Evolutionary conservation across 176 grass and related monocot species (phyloP).

Genomic region (Carex littledalei): DNA sequence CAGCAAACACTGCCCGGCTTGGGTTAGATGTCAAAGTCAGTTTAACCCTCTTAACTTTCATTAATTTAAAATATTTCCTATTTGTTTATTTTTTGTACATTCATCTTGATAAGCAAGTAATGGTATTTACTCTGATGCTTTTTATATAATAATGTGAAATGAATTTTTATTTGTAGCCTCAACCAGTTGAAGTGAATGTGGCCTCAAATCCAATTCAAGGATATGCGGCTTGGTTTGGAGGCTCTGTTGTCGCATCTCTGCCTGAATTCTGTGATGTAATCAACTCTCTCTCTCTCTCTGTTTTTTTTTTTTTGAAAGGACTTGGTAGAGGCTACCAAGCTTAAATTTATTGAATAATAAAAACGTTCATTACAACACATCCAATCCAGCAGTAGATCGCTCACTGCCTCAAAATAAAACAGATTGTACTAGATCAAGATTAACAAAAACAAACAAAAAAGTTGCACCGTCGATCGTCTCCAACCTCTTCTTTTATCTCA

Average conservation of each 20-base stretch:
- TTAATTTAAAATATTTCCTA: not conserved
- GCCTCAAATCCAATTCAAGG: slow-evolving; percentile 83
- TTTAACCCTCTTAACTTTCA: slow-evolving; percentile 4
- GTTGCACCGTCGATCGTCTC: too few relatives aligned
- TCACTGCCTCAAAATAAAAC: too few relatives aligned
- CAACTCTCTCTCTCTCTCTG: not conserved
- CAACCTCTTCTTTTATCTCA: too few relatives aligned
- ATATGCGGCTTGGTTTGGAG: slow-evolving; percentile 95
- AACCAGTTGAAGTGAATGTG: slow-evolving; percentile 97
- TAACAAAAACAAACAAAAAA: too few relatives aligned
- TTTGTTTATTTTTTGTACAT: not conserved
- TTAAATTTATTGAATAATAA: too few relatives aligned
- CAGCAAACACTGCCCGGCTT: slow-evolving; percentile 58
- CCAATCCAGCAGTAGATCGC: too few relatives aligned
- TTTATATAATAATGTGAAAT: slow-evolving; percentile 13
- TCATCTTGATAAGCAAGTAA: not conserved
- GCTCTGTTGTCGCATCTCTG: slow-evolving; percentile 89
- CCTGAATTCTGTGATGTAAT: slow-evolving; percentile 82
- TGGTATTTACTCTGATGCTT: not conserved
- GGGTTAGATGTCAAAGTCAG: slow-evolving; percentile 78
- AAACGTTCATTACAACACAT: too few relatives aligned
- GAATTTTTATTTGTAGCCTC: slow-evolving; percentile 24
- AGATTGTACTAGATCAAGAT: too few relatives aligned
- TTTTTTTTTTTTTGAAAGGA: too few relatives aligned
- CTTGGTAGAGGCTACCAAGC: too few relatives aligned